Base-by-base conservation (phyloP, 2,329 filamentous ascomycete genomes). In the Talaromyces sp. region DNA sequence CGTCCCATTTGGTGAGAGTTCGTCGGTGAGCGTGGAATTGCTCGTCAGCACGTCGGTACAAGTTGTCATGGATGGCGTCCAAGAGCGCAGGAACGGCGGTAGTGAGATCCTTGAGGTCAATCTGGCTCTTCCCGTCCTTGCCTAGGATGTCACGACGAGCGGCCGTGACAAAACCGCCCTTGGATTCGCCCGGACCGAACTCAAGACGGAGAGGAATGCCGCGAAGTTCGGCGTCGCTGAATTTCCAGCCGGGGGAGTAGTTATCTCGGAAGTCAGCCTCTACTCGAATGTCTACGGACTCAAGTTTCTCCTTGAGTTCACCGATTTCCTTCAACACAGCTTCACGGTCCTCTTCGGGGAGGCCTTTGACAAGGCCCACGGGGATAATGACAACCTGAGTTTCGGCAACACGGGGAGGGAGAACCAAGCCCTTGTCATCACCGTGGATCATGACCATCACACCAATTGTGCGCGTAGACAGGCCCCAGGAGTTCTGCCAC, bases 381-480 rank as follows among this genome's bases (percentile, higher is more conserved):
- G 96, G 93, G 60, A 99, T 88, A 64, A 99, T 84, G 67, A 97
- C 84, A 51, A 87, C 86, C 77, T 99, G 95, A 64, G 88, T 82
- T 78, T 93, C 91, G 65, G 93, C 88, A 57, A 98, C 90, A 59
- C 92, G 86, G 46, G 95, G 95, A 73, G 95, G 95, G 57, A 98
- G 86, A 64, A 98, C 92, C 19, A 99, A 84, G 65, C 95, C 95
- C 77, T 93, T 93, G 80, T 99, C 89, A 74, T 99, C 95, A 70
- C 92, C 89, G 78, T 99, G 95, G 63, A 96, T 92, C 87, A 99
- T 95, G 71, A 97, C 90, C 93, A 98, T 98, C 75, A 98, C 92
- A 80, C 95, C 96, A 66, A 99, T 96, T 60, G 93, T 91, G 73
- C 95, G 91, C 58, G 95, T 99, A 1, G 93, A 98, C 63, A 99